phyloP scores from a whole-genome alignment of 352 stramenopile genomes.

The Pythium phragmitis region DNA sequence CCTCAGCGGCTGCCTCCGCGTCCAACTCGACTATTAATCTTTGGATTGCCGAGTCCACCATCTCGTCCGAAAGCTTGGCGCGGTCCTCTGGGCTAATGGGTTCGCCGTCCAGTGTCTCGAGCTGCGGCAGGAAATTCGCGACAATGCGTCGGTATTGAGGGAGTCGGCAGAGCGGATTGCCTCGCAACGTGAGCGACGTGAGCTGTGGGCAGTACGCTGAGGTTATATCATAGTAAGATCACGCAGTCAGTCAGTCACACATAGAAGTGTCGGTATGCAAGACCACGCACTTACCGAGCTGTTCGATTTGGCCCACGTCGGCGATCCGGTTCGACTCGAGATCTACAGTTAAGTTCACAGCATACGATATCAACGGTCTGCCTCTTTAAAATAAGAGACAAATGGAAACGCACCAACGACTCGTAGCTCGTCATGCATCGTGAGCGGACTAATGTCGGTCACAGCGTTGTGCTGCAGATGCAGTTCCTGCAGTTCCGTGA shows the following conservation, averaged over 20 bases:
- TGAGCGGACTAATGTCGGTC: conserved; percentile 75
- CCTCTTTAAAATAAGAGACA: not conserved
- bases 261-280: not conserved
- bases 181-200: conserved; percentile 50
- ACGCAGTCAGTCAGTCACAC: not conserved
- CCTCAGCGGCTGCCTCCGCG: conserved; percentile 5
- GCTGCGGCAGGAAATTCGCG: conserved; percentile 69
- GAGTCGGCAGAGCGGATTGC: conserved; percentile 67
- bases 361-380: too few species aligned
- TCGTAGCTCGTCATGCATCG: conserved; percentile 85
- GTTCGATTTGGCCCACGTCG: conserved; percentile 77
- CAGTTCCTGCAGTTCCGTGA: conserved; percentile 76
- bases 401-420: conserved; percentile 44
- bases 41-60: conserved; percentile 49
- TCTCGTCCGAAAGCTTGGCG: conserved; percentile 42
- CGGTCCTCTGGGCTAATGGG: conserved; percentile 39
- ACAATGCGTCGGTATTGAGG: conserved; percentile 63
- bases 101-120: conserved; percentile 56
- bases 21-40: conserved; percentile 25
- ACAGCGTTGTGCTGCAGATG: conserved; percentile 79
- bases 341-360: conserved; percentile 32
- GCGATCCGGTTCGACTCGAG: conserved; percentile 66
- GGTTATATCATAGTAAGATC: not conserved
- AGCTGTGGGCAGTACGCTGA: conserved; percentile 70
- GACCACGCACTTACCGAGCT: conserved; percentile 46